Evolutionary conservation across 1,284 basidiomycete genomes (phyloP), one percentile per base, ranked within the genome.

Genomic region (Ustilago loliicola): DNA sequence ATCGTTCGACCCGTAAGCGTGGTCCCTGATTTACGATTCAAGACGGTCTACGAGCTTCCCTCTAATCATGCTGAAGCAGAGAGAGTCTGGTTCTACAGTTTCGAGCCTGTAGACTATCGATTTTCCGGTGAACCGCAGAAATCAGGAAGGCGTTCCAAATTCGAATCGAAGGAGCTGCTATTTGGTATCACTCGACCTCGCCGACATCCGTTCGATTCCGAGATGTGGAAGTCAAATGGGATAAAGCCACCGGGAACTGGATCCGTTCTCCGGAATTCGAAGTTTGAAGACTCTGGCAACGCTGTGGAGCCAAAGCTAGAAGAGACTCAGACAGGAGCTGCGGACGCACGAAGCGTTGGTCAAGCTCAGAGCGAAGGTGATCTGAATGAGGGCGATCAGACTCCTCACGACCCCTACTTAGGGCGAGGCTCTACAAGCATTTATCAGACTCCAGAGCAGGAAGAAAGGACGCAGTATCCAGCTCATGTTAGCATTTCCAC

Each of bases 1-100:
- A 66, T 66, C n/a, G 65, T 66, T 36, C 52, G 65, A 21, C 65
- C 65, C 1, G 15, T 61, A 2, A 21, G 21, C 0, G 47, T 56
- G 3, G 25, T 30, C 1, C 65, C 65, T 5, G 11, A 19, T 2
- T 9, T 66, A 7, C 17, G 17, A 10, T 61, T 66, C 30, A 21
- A 25, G 11, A 66, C 47, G 0, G 17, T 61, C 13, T 51, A 42
- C 30, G 15, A 10, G 5, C 9, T 66, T n/a, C 50, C 57, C 10
- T 9, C 23, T 8, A 3, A 27, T 9, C 19, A 29, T 0, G 25
- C 40, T 6, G n/a, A 53, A 15, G 8, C 36, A 38, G 21, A 23
- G 4, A 45, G 7, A 6, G 7, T 21, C n/a, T 45, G 3, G 42
- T 54, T 54, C 52, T 13, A 13, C 2, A 0, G 4, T n/a, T 45